These are phyloP conservation scores for Choiromyces venosus DNA, from an alignment of 495 filamentous ascomycete genomes.

Conservation along the genomic window DNA sequence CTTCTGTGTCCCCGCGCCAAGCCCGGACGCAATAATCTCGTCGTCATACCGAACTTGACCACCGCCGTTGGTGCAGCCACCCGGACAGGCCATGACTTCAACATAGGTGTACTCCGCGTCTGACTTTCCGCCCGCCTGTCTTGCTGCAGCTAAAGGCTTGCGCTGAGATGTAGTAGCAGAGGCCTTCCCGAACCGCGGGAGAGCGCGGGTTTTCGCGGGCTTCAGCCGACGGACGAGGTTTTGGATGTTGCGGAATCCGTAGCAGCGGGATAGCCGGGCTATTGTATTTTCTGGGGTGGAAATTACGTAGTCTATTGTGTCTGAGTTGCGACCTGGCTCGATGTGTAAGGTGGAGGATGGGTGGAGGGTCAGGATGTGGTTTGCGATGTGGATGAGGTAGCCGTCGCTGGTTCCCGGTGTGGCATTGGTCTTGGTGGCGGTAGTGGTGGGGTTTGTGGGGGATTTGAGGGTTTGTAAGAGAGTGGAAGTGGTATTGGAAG, in stretches of 20 bases:
- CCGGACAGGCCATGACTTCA: conserved; percentile 98
- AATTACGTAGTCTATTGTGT: conserved; percentile 76
- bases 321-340: conserved; percentile 75
- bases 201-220: conserved; percentile 70
- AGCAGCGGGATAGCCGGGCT: conserved; percentile 81
- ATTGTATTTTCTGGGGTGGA: conserved; percentile 53
- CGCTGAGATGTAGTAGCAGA: conserved; percentile 34
- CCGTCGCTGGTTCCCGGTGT: conserved; percentile 75
- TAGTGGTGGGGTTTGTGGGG: conserved; percentile 49
- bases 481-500: conserved; percentile 29
- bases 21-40: conserved; percentile 49
- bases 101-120: conserved; percentile 64
- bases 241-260: conserved; percentile 96
- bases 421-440: conserved; percentile 50
- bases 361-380: conserved; percentile 61
- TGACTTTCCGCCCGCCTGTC: conserved; percentile 34
- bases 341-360: conserved; percentile 62
- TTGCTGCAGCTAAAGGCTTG: conserved; percentile 29
- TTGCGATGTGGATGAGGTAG: conserved; percentile 75
- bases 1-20: conserved; percentile 68
- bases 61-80: conserved; percentile 94
- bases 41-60: conserved; percentile 90
- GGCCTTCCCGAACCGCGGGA: conserved; percentile 53
- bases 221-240: conserved; percentile 88
- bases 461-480: conserved; percentile 11